phyloP scores from a whole-genome alignment of 768 basidiomycete genomes.

The Amanita polypyramis region DNA sequence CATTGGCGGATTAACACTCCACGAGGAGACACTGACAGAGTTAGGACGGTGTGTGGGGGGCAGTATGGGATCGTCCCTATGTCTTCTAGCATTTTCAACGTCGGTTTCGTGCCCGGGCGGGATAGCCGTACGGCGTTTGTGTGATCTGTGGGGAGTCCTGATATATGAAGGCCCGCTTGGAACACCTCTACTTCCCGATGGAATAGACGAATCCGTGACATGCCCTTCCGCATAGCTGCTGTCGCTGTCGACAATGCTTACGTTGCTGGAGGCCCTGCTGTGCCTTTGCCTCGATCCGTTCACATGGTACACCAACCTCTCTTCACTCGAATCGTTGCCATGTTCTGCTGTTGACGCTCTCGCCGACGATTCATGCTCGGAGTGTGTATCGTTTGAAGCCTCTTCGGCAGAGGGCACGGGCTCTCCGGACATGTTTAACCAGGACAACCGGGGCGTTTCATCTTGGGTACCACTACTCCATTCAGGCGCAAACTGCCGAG shows the following conservation, averaged over 20 bases:
- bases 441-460: background rate
- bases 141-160: background rate
- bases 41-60: background rate
- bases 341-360: background rate
- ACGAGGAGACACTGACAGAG: constrained; percentile 4
- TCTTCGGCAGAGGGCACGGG: background rate
- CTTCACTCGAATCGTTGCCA: constrained; percentile 2
- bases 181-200: background rate
- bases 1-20: constrained; percentile 1
- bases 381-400: background rate
- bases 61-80: background rate
- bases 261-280: background rate
- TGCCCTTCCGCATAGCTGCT: constrained; percentile 1
- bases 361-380: background rate
- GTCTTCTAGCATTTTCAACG: constrained; percentile 6
- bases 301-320: constrained; percentile 3
- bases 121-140: background rate
- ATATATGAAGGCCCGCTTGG: background rate
- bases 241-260: background rate
- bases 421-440: background rate
- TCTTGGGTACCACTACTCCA: background rate
- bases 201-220: background rate
- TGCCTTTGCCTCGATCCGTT: background rate
- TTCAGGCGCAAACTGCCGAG: background rate
- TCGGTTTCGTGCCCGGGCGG: constrained; percentile 8